Percentiles rank a stretch among this genome's conserved stretches.
These are phyloP conservation scores for Trypanosoma lewisi DNA, from an alignment of 208 protist genomes.

Conservation along the genomic window DNA sequence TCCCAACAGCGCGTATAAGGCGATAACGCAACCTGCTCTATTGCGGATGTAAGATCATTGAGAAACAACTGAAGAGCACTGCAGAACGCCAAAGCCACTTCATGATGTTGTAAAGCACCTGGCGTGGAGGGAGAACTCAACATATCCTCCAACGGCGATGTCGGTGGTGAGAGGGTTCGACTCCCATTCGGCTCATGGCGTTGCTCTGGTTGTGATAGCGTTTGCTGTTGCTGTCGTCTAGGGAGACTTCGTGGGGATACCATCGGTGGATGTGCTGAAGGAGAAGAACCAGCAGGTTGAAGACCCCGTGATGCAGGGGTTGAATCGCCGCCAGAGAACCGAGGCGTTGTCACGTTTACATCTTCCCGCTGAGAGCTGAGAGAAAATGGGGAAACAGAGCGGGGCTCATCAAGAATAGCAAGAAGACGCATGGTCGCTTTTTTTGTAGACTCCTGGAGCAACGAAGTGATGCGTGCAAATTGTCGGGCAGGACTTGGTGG, in stretches of 20 bases:
- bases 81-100: slow-evolving; percentile 7
- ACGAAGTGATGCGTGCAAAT: neutral
- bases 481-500: neutral
- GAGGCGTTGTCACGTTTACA: neutral
- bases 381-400: neutral
- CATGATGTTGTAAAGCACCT: neutral
- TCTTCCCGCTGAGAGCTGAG: slow-evolving; percentile 1
- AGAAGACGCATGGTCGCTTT: slow-evolving; percentile 11
- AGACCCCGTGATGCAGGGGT: neutral
- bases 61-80: slow-evolving; percentile 18
- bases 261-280: neutral
- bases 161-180: slow-evolving; percentile 10
- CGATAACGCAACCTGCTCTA: slow-evolving; percentile 19
- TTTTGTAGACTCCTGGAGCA: slow-evolving; percentile 4
- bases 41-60: slow-evolving; percentile 12
- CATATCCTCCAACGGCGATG: slow-evolving; percentile 8
- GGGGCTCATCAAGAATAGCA: slow-evolving; percentile 10
- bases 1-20: slow-evolving; percentile 11
- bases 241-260: neutral
- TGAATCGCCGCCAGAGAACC: neutral
- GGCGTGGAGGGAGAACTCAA: neutral
- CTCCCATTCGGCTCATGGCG: neutral
- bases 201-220: neutral
- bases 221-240: too few relatives aligned
- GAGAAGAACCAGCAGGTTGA: neutral